phyloP scores from a whole-genome alignment of 139 green algal species.

The Klebsormidium nitens region DNA sequence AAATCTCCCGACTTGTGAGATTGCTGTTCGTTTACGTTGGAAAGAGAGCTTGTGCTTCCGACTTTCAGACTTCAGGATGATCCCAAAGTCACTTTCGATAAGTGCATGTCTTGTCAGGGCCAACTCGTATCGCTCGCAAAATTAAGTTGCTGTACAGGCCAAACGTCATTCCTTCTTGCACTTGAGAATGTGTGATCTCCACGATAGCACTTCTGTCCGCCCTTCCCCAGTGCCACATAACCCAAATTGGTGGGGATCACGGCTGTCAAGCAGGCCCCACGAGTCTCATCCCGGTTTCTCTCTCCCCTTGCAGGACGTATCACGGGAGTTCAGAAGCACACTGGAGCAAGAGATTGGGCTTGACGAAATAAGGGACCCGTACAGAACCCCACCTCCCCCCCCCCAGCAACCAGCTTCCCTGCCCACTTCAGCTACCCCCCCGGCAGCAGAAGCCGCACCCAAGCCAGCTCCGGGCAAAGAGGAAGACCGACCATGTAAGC shows the following conservation, averaged over 20 bases:
- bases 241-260: background rate
- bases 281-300: background rate
- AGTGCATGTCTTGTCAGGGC: no score
- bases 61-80: no score
- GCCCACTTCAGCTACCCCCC: slow-evolving; percentile 9
- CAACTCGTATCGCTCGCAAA: no score
- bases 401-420: slow-evolving; percentile 4
- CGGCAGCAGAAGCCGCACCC: slow-evolving; percentile 4
- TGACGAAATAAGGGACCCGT: slow-evolving; percentile 69
- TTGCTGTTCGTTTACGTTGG: no score
- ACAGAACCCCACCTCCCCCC: background rate
- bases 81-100: no score
- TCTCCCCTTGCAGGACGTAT: slow-evolving; percentile 51
- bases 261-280: no score
- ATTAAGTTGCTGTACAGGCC: background rate
- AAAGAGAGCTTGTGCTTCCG: no score
- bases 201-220: background rate
- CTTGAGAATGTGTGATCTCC: slow-evolving; percentile 1
- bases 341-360: slow-evolving; percentile 92
- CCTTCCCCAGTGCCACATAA: background rate
- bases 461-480: no score
- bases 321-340: slow-evolving; percentile 78
- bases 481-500: no score
- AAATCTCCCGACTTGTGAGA: no score
- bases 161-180: background rate